Base-by-base conservation (phyloP, 176 grass and related monocot species). In the Zea luxurians region DNA sequence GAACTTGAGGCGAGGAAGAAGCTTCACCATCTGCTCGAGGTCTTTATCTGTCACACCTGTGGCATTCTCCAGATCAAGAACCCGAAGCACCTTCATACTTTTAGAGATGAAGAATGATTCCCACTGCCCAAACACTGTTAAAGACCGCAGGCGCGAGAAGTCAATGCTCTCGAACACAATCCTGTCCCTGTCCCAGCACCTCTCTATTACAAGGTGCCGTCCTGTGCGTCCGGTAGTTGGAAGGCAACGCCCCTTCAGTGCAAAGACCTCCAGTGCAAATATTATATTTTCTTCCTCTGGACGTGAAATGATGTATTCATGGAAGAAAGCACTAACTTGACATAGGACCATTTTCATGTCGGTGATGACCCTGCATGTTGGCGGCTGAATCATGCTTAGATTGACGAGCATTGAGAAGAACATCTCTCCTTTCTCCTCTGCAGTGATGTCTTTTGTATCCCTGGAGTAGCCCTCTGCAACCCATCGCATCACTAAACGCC, bases 301-400 rank as follows among this genome's bases (percentile, higher is more conserved):
- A 4, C 42, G 18, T 3, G 43, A 69, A 5, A 69, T 48, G n/a
- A 69, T 69, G 10, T 69, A 48, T 44, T 69, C 43, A 21, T 44
- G 43, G 43, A 69, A 69, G 42, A 69, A 69, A 27, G 41, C 66
- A 69, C 17, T 69, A 1, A 69, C n/a, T 69, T 69, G 43, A 20
- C 66, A 69, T 13, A 1, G 9, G 66, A 48, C 43, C 66, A 69
- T 69, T 44, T 6, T 69, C 65, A 20, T 69, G 10, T 47, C 17
- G 0, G 17, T 27, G 6, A 21, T 48, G 4, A 7, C 66, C 3
- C 2, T 44, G 3, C 18, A 48, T 12, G 10, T 5, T 27, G 66
- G 44, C 2, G 43, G 43, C 43, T 69, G 43, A 12, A 69, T 48
- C n/a, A 69, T 69, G 4, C 66, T 69, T 7, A 69, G 43, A 10